phyloP scores from a whole-genome alignment of 495 filamentous ascomycete species.

The Immersiella caudata region DNA sequence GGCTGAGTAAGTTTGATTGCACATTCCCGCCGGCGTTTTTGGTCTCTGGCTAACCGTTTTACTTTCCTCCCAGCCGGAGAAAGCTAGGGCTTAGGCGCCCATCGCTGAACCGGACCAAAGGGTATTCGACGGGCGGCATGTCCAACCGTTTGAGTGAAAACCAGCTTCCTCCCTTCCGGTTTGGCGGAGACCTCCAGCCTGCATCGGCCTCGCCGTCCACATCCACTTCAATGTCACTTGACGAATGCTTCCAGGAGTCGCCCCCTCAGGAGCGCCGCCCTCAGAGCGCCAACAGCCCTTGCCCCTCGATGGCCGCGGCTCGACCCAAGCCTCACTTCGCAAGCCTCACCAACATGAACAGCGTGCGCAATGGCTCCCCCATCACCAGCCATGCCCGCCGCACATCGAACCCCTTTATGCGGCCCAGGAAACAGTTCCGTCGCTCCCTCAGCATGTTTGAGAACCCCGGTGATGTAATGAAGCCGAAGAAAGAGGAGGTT shows the following conservation, averaged over 20 bases:
- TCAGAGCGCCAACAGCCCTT: constrained; percentile 58
- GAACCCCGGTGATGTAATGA: constrained; percentile 82
- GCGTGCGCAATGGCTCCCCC: constrained; percentile 70
- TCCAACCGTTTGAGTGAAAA: constrained; percentile 55
- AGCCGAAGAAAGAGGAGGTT: constrained; percentile 61
- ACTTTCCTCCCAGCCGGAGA: constrained; percentile 51
- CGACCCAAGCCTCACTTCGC: constrained; percentile 65
- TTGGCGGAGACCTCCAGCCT: constrained; percentile 61
- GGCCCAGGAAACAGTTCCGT: constrained; percentile 84
- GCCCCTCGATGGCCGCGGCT: constrained; percentile 51
- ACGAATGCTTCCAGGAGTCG: constrained; percentile 78
- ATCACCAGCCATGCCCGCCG: constrained; percentile 69
- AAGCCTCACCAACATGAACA: constrained; percentile 45
- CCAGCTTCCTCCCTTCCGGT: constrained; percentile 73
- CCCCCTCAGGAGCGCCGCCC: constrained; percentile 71
- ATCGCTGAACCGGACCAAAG: constrained; percentile 63
- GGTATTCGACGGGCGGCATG: constrained; percentile 55
- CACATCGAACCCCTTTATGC: constrained; percentile 67
- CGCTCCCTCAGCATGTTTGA: constrained; percentile 98
- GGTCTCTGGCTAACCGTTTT: constrained; percentile 26
- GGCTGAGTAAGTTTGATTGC: constrained; percentile 51
- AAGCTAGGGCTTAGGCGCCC: constrained; percentile 63
- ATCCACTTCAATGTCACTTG: constrained; percentile 65
- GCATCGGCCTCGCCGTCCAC: constrained; percentile 30
- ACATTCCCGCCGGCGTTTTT: constrained; percentile 15